These are phyloP conservation scores for Trametopsis cervina DNA, from an alignment of 768 basidiomycete species.

Conservation along the genomic window DNA sequence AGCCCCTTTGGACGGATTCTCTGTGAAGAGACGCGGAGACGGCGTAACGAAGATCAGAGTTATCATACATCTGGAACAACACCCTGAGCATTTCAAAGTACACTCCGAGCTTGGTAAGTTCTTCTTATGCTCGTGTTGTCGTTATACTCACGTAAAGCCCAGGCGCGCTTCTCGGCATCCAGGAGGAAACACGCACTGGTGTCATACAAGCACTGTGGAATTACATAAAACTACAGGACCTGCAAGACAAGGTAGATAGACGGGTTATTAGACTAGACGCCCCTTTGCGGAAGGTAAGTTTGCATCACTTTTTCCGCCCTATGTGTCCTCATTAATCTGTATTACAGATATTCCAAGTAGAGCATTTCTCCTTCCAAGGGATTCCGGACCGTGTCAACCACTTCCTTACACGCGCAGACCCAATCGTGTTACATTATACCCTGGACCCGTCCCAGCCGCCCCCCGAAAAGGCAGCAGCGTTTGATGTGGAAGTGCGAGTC, in stretches of 20 bases:
- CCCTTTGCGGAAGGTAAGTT: conserved; percentile 50
- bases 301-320: background rate
- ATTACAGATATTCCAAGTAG: conserved; percentile 60
- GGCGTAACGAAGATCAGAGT: conserved; percentile 69
- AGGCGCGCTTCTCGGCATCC: conserved; percentile 68
- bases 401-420: conserved; percentile 69
- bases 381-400: conserved; percentile 84
- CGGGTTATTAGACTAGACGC: conserved; percentile 66
- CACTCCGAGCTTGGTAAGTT: conserved; percentile 61
- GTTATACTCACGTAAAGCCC: conserved; percentile 1
- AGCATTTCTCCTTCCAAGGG: conserved; percentile 67
- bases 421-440: conserved; percentile 72
- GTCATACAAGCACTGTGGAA: conserved; percentile 86
- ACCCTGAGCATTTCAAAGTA: conserved; percentile 81
- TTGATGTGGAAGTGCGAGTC: conserved; percentile 84
- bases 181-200: conserved; percentile 78
- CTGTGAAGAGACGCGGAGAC: conserved; percentile 77
- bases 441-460: conserved; percentile 56
- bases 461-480: conserved; percentile 58
- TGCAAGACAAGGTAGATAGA: conserved; percentile 80
- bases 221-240: conserved; percentile 77
- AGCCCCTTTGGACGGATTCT: conserved; percentile 79
- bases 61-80: conserved; percentile 82
- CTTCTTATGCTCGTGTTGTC: background rate
- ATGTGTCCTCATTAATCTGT: conserved; percentile 10